Conservation (phyloP, 305 asterid genomes). For the Rubia balearica region DNA sequence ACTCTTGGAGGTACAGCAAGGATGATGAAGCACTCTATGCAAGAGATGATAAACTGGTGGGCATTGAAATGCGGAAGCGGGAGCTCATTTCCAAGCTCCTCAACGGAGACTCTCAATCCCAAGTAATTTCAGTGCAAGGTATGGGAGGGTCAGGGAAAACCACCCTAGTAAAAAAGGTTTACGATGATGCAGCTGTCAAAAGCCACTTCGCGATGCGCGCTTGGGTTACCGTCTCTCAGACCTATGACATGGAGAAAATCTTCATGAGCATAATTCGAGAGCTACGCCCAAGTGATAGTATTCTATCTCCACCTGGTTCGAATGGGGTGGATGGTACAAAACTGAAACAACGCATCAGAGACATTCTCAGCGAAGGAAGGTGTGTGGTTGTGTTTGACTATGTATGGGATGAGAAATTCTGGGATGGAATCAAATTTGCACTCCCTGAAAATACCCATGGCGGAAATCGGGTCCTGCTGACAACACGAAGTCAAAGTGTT, state of each 20-base stretch:
- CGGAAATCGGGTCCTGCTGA: background rate
- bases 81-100: conserved; percentile 8
- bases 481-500: conserved; percentile 22
- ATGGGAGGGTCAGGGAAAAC: conserved; percentile 13
- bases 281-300: no score
- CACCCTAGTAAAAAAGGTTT: conserved; percentile 4
- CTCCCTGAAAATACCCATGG: background rate
- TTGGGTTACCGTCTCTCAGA: conserved; percentile 5
- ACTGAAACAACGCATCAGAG: background rate
- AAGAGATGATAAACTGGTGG: conserved; percentile 5
- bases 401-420: background rate
- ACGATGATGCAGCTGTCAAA: conserved; percentile 1
- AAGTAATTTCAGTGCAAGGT: background rate
- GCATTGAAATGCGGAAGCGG: conserved; percentile 1
- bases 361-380: background rate
- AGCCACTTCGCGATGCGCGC: background rate
- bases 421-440: background rate
- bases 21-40: background rate
- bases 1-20: background rate
- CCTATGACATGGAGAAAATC: background rate
- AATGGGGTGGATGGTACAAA: background rate
- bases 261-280: background rate
- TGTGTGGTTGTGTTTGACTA: background rate
- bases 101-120: background rate
- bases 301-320: background rate